These are phyloP conservation scores for Amborella trichopoda DNA, from an alignment of 164 flowering plant species.

Conservation along the genomic window DNA sequence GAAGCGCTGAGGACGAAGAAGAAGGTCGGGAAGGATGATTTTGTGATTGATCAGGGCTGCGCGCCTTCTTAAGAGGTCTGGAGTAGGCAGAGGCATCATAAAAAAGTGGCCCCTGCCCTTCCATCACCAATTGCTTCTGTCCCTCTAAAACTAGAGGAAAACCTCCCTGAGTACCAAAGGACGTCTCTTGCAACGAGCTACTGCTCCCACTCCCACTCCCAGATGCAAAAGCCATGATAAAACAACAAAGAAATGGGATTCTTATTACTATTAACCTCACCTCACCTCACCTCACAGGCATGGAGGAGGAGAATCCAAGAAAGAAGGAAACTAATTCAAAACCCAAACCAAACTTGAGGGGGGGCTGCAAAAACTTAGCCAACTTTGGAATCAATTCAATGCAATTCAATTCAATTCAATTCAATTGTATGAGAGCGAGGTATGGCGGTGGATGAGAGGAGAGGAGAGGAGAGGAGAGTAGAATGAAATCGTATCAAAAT, in stretches of 20 bases:
- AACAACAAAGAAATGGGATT: too few relatives aligned
- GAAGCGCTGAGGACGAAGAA: not conserved
- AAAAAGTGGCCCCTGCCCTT: constrained; percentile 30
- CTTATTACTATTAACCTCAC: too few relatives aligned
- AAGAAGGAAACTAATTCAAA: not conserved
- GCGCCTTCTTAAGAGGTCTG: constrained; percentile 56
- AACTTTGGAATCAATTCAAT: too few relatives aligned
- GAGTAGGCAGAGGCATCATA: constrained; percentile 42
- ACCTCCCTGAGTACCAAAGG: not conserved
- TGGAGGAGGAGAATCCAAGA: not conserved
- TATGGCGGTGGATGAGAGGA: not conserved
- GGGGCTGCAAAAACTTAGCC: too few relatives aligned
- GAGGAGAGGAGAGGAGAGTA: not conserved
- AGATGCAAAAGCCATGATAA: too few relatives aligned
- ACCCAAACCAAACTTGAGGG: too few relatives aligned
- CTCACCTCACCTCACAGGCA: not conserved
- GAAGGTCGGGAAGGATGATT: not conserved
- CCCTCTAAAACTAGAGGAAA: not conserved
- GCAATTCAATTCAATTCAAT: too few relatives aligned
- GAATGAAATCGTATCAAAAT: not conserved
- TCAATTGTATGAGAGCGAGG: too few relatives aligned
- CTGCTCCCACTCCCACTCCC: not conserved
- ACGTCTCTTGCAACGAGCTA: not conserved
- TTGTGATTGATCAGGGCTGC: constrained; percentile 44
- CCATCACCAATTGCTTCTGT: not conserved